phyloP scores from a whole-genome alignment of 108 stramenopile species.

The Nitzschia sp. region DNA sequence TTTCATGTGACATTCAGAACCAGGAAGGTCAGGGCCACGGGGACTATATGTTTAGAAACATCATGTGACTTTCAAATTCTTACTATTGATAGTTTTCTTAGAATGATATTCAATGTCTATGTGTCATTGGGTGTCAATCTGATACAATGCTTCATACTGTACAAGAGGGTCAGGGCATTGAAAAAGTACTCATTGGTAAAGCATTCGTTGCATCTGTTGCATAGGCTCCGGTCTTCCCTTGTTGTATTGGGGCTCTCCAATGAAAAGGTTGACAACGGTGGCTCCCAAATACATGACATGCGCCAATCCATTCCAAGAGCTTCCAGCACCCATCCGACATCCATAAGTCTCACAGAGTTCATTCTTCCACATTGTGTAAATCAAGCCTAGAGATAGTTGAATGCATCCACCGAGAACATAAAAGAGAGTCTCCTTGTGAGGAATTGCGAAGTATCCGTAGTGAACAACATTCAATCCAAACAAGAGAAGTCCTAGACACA shows the following conservation, averaged over 20 bases:
- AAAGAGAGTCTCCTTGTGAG: conserved; percentile 11
- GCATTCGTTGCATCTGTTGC: no score
- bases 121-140: no score
- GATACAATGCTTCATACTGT: no score
- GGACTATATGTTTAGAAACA: no score
- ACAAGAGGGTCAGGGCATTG: no score
- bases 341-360: conserved; percentile 24
- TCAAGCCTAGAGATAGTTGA: conserved; percentile 11
- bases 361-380: conserved; percentile 13
- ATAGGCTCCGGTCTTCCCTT: no score
- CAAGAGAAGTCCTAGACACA: conserved; percentile 8
- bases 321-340: conserved; percentile 13
- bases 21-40: no score
- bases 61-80: no score
- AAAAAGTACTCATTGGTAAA: no score
- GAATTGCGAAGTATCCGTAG: neutral
- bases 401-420: conserved; percentile 13
- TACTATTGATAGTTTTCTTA: no score
- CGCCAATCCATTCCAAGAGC: conserved; percentile 14
- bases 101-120: no score
- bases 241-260: conserved; percentile 1
- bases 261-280: conserved; percentile 7
- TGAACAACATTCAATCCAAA: conserved; percentile 16
- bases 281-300: conserved; percentile 16
- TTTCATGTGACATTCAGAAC: no score